Base-by-base conservation (phyloP, 1,284 basidiomycete species). In the Sporisorium reilianum region DNA sequence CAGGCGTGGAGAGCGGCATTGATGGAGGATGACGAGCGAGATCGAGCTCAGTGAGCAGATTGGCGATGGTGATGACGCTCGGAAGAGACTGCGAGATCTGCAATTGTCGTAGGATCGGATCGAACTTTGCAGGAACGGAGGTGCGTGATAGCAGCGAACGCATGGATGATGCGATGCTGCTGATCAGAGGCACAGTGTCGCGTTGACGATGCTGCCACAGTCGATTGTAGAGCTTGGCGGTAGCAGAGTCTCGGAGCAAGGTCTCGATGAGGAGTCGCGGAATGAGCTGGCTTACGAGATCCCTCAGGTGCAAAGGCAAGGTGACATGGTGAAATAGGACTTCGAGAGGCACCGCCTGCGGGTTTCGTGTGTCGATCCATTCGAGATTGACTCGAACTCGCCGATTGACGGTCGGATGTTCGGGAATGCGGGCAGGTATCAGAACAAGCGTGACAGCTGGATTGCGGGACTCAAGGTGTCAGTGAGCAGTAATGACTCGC, bases 81-180 rank as follows among this genome's bases (percentile, higher is more conserved):
- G 61, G 61, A n/a, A 49, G 12, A 18, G 42, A 28, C 6, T 11
- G 44, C 22, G 36, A 18, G n/a, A 48, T 16, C 9, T 34, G 28
- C 26, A 60, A 23, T 20, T 22, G 57, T 3, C 23, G 44, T 9
- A 64, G 45, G 12, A 49, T 5, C 16, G 56, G 41, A 5, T 41
- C 53, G 20, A 59, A 18, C 42, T 49, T 18, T 11, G 34, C 7
- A 9, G 20, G 16, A 1, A 48, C 16, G 1, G 56, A 42, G 11
- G 42, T 20, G 20, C 55, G 51, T 22, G 48, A 26, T 2, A 60
- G n/a, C 4, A 69, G 40, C 4, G 53, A 42, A 20, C 44, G 50
- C 38, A 69, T 28, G 12, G 67, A 64, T 12, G 38, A 16, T 40
- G 67, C 67, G 38, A 69, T 60, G 36, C 61, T 64, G 44, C 20